phyloP scores from a whole-genome alignment of 2,329 filamentous ascomycete species.

The Rhexocercosporidium sp. region DNA sequence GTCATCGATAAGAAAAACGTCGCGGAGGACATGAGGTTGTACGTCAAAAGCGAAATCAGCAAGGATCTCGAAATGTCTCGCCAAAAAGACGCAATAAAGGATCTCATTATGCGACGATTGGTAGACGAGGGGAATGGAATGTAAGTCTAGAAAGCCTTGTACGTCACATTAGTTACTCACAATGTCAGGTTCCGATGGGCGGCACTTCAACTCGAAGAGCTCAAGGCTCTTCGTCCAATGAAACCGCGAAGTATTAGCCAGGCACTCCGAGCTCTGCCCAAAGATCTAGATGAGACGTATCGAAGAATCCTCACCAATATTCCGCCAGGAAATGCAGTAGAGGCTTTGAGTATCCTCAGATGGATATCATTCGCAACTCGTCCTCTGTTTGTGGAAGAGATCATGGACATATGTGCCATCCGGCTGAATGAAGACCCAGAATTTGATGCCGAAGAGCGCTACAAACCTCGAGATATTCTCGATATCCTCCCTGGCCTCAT shows the following conservation, averaged over 20 bases:
- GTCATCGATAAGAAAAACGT: not conserved
- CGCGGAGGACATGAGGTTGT: not conserved
- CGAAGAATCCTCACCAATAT: not conserved
- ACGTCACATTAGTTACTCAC: not conserved
- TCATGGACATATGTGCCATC: not conserved
- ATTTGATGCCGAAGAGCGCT: not conserved
- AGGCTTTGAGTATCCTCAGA: not conserved
- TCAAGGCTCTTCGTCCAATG: not conserved
- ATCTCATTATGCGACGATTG: not conserved
- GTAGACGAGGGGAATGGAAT: not conserved
- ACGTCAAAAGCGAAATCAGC: not conserved
- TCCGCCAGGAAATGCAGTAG: not conserved
- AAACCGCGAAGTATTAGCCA: not conserved
- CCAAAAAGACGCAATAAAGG: not conserved
- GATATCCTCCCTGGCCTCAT: not conserved
- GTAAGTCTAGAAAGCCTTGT: not conserved
- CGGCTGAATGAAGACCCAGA: not conserved
- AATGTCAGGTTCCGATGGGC: not conserved
- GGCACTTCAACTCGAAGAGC: not conserved
- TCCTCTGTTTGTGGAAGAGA: not conserved
- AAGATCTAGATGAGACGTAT: not conserved
- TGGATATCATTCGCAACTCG: not conserved
- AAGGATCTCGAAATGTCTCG: not conserved
- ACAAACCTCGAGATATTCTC: not conserved
- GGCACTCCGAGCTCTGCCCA: not conserved